phyloP scores from a whole-genome alignment of 495 filamentous ascomycete genomes.

The Tuber microsphaerosporum region DNA sequence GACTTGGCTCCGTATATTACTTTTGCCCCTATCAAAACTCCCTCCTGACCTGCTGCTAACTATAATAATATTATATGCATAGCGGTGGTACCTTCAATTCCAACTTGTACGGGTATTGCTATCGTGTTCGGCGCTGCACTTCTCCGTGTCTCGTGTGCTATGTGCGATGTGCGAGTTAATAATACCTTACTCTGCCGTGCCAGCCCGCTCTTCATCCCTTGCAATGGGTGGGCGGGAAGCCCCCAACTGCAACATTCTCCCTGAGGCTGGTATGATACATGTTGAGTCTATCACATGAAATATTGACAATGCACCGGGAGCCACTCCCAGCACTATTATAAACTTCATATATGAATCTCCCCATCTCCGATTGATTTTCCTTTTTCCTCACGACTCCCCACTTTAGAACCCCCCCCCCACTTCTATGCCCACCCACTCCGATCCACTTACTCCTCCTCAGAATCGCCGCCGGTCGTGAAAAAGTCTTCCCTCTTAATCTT shows the following conservation, averaged over 20 bases:
- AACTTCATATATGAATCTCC: background rate
- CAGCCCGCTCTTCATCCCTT: background rate
- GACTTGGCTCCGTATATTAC: background rate
- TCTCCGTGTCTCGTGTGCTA: background rate
- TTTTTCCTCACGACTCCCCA: background rate
- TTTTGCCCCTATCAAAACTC: background rate
- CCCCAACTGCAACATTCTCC: background rate
- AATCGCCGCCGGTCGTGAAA: slow-evolving; percentile 10
- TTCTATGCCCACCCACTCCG: background rate
- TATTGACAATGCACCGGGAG: background rate
- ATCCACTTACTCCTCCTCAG: background rate
- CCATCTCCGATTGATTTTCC: background rate
- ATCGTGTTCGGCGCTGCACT: background rate
- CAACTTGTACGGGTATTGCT: background rate
- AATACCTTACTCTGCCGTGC: background rate
- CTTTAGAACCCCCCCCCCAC: background rate
- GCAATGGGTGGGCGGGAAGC: background rate
- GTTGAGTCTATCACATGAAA: background rate
- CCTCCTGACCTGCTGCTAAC: background rate
- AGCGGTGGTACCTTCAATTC: background rate
- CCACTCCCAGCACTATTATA: background rate
- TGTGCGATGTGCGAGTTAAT: background rate
- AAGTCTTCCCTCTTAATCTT: slow-evolving; percentile 77
- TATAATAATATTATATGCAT: background rate
- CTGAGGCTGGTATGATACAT: background rate